phyloP scores from a whole-genome alignment of 805 yeast genomes.

The Zygosaccharomyces siamensis region DNA sequence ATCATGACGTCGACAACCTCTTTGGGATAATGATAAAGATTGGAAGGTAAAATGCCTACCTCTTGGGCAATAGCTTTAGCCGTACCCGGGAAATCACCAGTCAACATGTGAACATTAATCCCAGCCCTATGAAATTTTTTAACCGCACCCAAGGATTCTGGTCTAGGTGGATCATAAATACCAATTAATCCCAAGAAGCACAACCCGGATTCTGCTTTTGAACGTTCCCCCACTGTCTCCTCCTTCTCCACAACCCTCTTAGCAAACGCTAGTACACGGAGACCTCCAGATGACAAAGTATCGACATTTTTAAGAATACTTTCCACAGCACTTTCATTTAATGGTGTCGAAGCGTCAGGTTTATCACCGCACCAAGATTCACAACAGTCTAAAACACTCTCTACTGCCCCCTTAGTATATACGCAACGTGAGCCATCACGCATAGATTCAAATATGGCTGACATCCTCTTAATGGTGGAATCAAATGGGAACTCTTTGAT shows the following conservation, averaged over 20 bases:
- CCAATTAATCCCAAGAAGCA: conserved; percentile 83
- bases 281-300: conserved; percentile 70
- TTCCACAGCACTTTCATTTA: conserved; percentile 48
- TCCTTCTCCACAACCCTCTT: conserved; percentile 34
- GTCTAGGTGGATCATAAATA: conserved; percentile 97
- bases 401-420: conserved; percentile 87
- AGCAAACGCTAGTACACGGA: conserved; percentile 82
- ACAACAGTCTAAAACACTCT: conserved; percentile 61
- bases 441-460: conserved; percentile 58
- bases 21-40: conserved; percentile 37
- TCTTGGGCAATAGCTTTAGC: conserved; percentile 81
- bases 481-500: conserved; percentile 78
- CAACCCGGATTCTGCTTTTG: conserved; percentile 52
- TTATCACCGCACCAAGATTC: conserved; percentile 56
- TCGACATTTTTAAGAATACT: conserved; percentile 53
- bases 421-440: conserved; percentile 51
- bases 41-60: conserved; percentile 77
- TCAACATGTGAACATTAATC: conserved; percentile 96
- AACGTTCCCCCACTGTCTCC: conserved; percentile 32
- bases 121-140: conserved; percentile 81
- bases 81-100: conserved; percentile 89
- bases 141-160: conserved; percentile 72
- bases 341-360: conserved; percentile 39
- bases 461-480: conserved; percentile 84
- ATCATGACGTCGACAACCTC: conserved; percentile 53